Evolutionary conservation across 176 grass and related monocot species (phyloP).

Genomic region (Carex littledalei): DNA sequence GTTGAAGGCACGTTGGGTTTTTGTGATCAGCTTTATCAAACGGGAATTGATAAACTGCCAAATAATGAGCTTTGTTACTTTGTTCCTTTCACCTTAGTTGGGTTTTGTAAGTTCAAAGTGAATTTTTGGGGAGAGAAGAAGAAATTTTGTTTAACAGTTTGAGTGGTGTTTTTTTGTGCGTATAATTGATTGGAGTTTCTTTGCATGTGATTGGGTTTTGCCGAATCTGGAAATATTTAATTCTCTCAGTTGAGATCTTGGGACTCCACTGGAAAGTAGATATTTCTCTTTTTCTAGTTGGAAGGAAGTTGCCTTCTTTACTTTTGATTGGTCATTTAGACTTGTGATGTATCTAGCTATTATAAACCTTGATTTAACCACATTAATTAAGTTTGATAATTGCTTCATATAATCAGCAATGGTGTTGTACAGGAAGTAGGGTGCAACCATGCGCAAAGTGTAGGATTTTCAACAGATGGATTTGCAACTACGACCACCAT

Average conservation of each 20-base stretch:
- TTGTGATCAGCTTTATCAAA: neutral
- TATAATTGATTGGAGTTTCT: slow-evolving; percentile 11
- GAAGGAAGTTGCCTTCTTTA: neutral
- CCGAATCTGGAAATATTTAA: neutral
- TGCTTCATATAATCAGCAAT: neutral
- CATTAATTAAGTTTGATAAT: slow-evolving; percentile 14
- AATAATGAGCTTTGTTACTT: neutral
- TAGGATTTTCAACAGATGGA: slow-evolving; percentile 94
- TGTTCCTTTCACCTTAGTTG: neutral
- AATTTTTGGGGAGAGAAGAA: neutral
- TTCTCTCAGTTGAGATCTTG: neutral
- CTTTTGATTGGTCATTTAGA: neutral
- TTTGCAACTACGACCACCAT: slow-evolving; percentile 94
- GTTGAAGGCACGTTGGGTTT: neutral
- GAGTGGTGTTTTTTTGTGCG: neutral
- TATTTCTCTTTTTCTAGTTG: neutral
- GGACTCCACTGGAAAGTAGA: neutral
- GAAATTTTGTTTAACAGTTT: neutral
- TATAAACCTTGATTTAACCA: neutral
- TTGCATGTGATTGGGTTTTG: neutral
- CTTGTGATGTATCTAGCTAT: neutral
- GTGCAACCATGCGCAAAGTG: slow-evolving; percentile 89
- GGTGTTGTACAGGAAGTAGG: slow-evolving; percentile 65
- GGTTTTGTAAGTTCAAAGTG: neutral
- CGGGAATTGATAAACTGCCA: neutral